Evolutionary conservation across 1,284 basidiomycete genomes (phyloP).

Genomic region (Cutaneotrichosporon sp.): DNA sequence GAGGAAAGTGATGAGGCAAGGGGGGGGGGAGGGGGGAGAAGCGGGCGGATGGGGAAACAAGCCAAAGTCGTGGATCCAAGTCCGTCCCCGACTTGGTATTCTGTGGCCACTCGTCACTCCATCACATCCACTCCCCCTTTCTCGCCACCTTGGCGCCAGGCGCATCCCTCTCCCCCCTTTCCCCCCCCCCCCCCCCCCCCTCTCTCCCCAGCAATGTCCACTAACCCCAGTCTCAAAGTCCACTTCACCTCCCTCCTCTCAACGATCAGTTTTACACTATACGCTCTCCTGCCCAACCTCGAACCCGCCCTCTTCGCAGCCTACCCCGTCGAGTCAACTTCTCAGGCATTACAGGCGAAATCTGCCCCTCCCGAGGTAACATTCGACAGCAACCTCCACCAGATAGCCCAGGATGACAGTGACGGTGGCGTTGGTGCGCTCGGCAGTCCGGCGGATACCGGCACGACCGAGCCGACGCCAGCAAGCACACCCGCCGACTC

Average conservation of each 20-base stretch:
- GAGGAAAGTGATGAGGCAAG: too few relatives aligned
- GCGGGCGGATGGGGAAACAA: too few relatives aligned
- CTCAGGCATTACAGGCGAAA: slow-evolving; percentile 38
- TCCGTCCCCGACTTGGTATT: too few relatives aligned
- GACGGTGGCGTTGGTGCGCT: slow-evolving; percentile 5
- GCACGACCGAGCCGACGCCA: slow-evolving; percentile 21
- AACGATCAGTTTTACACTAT: slow-evolving; percentile 51
- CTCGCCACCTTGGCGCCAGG: too few relatives aligned
- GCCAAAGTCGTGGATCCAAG: too few relatives aligned
- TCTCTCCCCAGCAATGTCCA: not conserved
- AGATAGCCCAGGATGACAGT: slow-evolving; percentile 10
- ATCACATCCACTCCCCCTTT: too few relatives aligned
- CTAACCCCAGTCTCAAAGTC: slow-evolving; percentile 41
- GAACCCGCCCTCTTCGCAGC: slow-evolving; percentile 42
- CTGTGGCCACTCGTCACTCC: too few relatives aligned
- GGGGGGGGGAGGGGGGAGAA: too few relatives aligned
- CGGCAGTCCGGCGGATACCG: slow-evolving; percentile 20
- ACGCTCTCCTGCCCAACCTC: slow-evolving; percentile 51
- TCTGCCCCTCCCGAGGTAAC: not conserved
- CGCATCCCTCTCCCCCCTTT: too few relatives aligned
- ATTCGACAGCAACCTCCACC: not conserved
- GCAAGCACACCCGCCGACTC: slow-evolving; percentile 30
- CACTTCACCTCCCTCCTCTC: slow-evolving; percentile 51
- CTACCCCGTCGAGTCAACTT: slow-evolving; percentile 46
- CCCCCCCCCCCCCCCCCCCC: too few relatives aligned